Base-by-base conservation (phyloP, 2,329 filamentous ascomycete species). In the Diaporthe ilicicola region DNA sequence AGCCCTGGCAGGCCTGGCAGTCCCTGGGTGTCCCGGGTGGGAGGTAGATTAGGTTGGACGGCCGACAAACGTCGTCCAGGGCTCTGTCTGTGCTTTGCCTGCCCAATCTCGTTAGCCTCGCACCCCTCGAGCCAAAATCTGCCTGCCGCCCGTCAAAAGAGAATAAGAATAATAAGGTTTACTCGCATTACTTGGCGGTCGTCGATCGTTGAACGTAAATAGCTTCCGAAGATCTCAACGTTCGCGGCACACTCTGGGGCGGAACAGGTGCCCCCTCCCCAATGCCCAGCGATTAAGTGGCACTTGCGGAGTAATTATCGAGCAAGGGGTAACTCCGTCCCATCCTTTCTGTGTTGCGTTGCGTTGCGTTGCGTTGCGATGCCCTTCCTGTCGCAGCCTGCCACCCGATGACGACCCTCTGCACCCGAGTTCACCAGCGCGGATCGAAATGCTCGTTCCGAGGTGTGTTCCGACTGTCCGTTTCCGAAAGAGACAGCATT, bases 151-250 rank as follows among this genome's bases (percentile, higher is more conserved):
- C 8, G 13, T 4, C 7, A 6, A n/a, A n/a, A 29, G 22, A 50
- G 59, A 64, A 64, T 50, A 64, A 64, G 59, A 64, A 50, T 64
- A 64, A 64, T 64, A 64, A 64, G 59, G 59, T 64, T 64, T 64
- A 37, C 44, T 64, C 59, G 59, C 59, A 64, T 64, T 64, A 64
- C 59, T 64, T 64, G 59, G 59, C 59, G 44, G 59, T 64, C 59
- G 59, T 37, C 59, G 59, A 64, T 64, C 59, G 59, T 64, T n/a
- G 44, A 64, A 64, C 59, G 59, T 37, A 64, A 64, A 64, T 64
- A 64, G 59, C 44, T 50, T 44, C 37, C 1, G 59, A 64, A 44
- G 59, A 64, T 64, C 59, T 64, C 59, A 50, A 64, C 59, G 59
- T 64, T 37, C 44, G 48, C 17, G 59, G 59, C 59, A 24, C 17